Base-by-base conservation (phyloP, 805 yeast species). In the Wickerhamiella siamensis region DNA sequence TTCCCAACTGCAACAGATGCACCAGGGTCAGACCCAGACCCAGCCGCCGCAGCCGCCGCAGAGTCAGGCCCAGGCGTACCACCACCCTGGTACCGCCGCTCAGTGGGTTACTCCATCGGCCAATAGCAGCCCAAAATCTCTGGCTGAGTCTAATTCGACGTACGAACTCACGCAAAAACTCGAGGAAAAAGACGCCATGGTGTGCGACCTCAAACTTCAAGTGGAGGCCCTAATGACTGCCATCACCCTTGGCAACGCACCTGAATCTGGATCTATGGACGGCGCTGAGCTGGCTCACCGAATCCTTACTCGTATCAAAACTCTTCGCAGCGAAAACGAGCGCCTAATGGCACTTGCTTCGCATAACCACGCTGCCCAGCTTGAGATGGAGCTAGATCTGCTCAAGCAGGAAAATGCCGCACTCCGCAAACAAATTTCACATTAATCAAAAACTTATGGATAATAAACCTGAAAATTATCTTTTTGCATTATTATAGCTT, bases 281-380 rank as follows among this genome's bases (percentile, higher is more conserved):
- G 54, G 49, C 2, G 39, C 43, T 8, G 54, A 50, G 43, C 37
- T 51, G 29, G 46, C 52, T 6, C 55, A 53, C 33, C 49, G 55
- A 18, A 46, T 51, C n/a, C 43, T 49, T 39, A 34, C 43, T 14
- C 48, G 54, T 4, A 29, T 53, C 16, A 41, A 40, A 38, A 41
- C 36, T 5, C 44, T 53, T 38, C 47, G 53, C 9, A 44, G 39
- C 16, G 57, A 53, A 41, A 53, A 53, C 45, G 48, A 39, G 29
- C 35, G 40, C 14, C 47, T 51, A 1, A 43, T 39, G 14, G 29
- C 32, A 21, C 42, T 49, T 16, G 45, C 47, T 1, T 41, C 39
- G n/a, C 49, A 48, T 17, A 27, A 36, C 24, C 39, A 33, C 12
- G 37, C 44, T 4, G 50, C 53, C 3, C 40, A 36, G 19, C 36